Conservation (phyloP, 2,329 filamentous ascomycete species). For the Verticillium isaacii region DNA sequence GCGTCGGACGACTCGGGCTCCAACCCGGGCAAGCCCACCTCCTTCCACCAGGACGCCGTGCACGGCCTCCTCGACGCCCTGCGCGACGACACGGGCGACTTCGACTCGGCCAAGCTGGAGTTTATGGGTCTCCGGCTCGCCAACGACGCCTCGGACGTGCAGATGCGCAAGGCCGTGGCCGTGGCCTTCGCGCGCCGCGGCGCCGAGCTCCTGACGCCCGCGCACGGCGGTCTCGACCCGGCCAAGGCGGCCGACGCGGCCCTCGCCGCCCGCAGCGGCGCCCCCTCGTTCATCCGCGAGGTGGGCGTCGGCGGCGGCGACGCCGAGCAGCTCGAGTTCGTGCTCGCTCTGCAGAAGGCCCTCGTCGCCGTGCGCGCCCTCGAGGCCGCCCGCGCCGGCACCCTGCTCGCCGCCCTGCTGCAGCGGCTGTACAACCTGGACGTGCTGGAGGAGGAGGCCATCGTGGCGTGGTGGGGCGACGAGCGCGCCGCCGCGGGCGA, state of each 20-base stretch:
- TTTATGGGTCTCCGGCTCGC: constrained; percentile 90
- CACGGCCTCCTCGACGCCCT: constrained; percentile 83
- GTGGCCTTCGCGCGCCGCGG: constrained; percentile 81
- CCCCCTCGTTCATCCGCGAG: constrained; percentile 51
- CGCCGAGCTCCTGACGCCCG: constrained; percentile 57
- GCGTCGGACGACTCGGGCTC: constrained; percentile 67
- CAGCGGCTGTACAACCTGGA: constrained; percentile 85
- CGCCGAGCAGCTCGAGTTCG: constrained; percentile 79
- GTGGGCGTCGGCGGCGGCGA: constrained; percentile 60
- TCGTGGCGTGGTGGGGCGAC: constrained; percentile 85
- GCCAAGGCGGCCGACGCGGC: constrained; percentile 60
- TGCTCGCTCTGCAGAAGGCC: constrained; percentile 77
- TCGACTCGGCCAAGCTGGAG: constrained; percentile 79
- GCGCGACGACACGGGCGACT: constrained; percentile 68
- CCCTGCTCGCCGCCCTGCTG: constrained; percentile 69
- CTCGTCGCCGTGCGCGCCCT: constrained; percentile 61
- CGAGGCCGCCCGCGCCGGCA: constrained; percentile 44
- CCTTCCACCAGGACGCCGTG: constrained; percentile 85
- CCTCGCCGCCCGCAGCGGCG: constrained; percentile 50
- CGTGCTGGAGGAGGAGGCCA: constrained; percentile 82
- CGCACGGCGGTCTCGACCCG: constrained; percentile 50
- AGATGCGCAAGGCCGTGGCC: constrained; percentile 82
- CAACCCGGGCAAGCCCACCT: constrained; percentile 36
- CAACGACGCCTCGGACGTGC: constrained; percentile 82
- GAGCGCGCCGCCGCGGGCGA: constrained; percentile 55